phyloP scores from a whole-genome alignment of 345 rosid genomes.

The Moringa oleifera region DNA sequence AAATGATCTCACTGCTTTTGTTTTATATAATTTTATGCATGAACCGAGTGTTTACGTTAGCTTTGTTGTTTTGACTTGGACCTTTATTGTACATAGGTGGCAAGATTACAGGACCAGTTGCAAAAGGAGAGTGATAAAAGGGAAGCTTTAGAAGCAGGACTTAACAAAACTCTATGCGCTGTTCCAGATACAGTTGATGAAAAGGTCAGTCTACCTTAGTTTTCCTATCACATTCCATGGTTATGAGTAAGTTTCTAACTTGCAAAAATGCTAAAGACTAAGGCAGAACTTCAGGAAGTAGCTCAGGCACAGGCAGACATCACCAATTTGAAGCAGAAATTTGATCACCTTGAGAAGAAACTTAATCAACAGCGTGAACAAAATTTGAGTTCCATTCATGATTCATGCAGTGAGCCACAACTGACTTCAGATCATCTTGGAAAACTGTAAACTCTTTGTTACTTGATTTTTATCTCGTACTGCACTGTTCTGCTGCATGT shows the following conservation, averaged over 20 bases:
- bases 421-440: slow-evolving; percentile 24
- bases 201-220: slow-evolving; percentile 40
- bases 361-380: slow-evolving; percentile 41
- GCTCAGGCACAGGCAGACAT: slow-evolving; percentile 57
- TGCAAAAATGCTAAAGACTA: slow-evolving; percentile 37
- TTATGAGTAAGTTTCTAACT: slow-evolving; percentile 20
- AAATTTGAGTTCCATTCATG: slow-evolving; percentile 32
- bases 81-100: slow-evolving; percentile 46
- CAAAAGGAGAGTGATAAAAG: slow-evolving; percentile 66
- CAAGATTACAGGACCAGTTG: slow-evolving; percentile 70
- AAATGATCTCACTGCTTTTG: neutral
- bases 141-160: slow-evolving; percentile 59
- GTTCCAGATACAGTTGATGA: slow-evolving; percentile 41
- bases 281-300: slow-evolving; percentile 60
- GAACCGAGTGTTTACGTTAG: neutral
- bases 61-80: neutral
- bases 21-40: neutral
- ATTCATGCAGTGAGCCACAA: slow-evolving; percentile 24
- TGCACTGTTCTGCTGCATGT: neutral
- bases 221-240: slow-evolving; percentile 12
- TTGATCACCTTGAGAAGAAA: slow-evolving; percentile 50
- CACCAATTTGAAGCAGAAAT: slow-evolving; percentile 50
- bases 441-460: slow-evolving; percentile 36
- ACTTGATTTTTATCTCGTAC: neutral
- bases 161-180: slow-evolving; percentile 31